A percentile compares a stretch with the other conserved stretches of the same genome.
Evolutionary conservation across 2,329 filamentous ascomycete genomes (phyloP).

Genomic region (Acephala macrosclerotiorum): DNA sequence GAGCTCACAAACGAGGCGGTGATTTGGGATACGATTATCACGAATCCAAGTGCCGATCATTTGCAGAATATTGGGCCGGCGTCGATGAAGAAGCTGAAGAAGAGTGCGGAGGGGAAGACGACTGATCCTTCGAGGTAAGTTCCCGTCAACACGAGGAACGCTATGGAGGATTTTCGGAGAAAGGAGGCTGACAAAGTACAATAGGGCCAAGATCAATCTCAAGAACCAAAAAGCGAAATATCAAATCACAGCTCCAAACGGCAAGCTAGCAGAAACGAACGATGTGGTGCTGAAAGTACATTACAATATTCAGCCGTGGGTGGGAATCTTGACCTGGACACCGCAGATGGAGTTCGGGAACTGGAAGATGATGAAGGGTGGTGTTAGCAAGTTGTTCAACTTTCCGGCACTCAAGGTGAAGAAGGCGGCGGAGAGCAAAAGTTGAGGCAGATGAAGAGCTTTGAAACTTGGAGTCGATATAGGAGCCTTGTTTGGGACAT

Average conservation of each 20-base stretch:
- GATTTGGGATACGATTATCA: slow-evolving; percentile 97
- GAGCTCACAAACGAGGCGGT: slow-evolving; percentile 71
- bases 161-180: background rate
- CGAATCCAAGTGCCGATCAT: slow-evolving; percentile 71
- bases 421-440: slow-evolving; percentile 21
- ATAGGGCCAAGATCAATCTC: slow-evolving; percentile 75
- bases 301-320: slow-evolving; percentile 98
- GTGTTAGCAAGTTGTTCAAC: slow-evolving; percentile 68
- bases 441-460: background rate
- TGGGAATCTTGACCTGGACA: slow-evolving; percentile 87
- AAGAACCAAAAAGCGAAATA: slow-evolving; percentile 94
- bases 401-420: slow-evolving; percentile 69
- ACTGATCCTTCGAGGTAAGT: slow-evolving; percentile 53
- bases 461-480: background rate
- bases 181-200: background rate
- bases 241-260: slow-evolving; percentile 89
- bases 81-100: slow-evolving; percentile 67
- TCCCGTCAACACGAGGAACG: background rate
- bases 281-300: slow-evolving; percentile 83
- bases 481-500: background rate
- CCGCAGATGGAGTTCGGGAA: slow-evolving; percentile 57
- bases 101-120: slow-evolving; percentile 64
- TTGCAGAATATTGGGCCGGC: slow-evolving; percentile 66
- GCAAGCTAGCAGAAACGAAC: slow-evolving; percentile 75
- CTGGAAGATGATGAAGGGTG: slow-evolving; percentile 72